Percentiles rank a stretch among this genome's conserved stretches.
phyloP scores from a whole-genome alignment of 163 green algal genomes.

The Smithsoniella earleae region DNA sequence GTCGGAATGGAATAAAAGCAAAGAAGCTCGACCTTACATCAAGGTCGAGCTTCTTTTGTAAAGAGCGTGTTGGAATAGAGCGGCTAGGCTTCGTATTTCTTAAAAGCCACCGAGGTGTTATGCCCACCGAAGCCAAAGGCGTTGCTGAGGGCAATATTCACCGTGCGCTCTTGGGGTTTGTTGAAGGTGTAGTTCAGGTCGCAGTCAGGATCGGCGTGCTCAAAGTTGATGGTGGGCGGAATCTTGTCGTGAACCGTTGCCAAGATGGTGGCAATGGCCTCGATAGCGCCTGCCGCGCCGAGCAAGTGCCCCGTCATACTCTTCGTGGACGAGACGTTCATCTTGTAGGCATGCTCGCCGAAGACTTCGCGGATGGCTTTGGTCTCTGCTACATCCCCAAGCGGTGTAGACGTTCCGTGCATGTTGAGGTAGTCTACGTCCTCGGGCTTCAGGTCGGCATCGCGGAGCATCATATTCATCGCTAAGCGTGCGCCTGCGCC shows the following conservation, averaged over 20 bases:
- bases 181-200: neutral
- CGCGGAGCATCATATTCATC: neutral
- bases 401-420: conserved; percentile 28
- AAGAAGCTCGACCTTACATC: no score
- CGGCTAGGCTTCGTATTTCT: no score
- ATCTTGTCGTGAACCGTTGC: no score
- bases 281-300: conserved; percentile 11
- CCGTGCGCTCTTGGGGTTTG: neutral
- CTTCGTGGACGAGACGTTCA: conserved; percentile 29
- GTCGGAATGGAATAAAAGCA: no score
- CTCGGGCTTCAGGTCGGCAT: conserved; percentile 7
- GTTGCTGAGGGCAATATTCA: conserved; percentile 42
- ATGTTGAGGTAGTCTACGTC: conserved; percentile 32
- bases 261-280: conserved; percentile 26
- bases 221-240: conserved; percentile 28
- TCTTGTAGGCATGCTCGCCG: no score
- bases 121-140: conserved; percentile 54
- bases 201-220: neutral
- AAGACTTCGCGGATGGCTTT: conserved; percentile 25
- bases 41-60: no score
- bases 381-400: conserved; percentile 30
- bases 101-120: conserved; percentile 42
- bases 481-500: neutral
- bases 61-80: no score
- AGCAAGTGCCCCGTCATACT: conserved; percentile 30